Conservation (phyloP, 164 flowering plant species). For the Piper longum region DNA sequence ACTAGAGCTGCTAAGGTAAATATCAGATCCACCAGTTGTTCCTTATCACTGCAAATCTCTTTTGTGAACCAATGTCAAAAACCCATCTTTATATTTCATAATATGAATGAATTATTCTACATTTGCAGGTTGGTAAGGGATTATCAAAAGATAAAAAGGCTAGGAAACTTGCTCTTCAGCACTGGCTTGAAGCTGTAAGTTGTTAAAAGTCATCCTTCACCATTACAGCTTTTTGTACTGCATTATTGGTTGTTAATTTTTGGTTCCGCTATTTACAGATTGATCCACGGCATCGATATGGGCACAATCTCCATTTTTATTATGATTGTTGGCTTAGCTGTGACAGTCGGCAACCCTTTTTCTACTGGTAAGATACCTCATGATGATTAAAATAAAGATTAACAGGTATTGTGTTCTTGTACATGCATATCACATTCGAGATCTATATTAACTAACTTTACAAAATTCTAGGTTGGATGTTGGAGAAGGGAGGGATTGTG, state of each 20-base stretch:
- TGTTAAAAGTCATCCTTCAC: too few species aligned
- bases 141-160: constrained; percentile 82
- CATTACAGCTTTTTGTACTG: neutral
- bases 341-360: constrained; percentile 74
- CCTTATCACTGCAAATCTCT: neutral
- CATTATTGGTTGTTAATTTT: neutral
- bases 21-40: neutral
- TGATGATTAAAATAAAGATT: neutral
- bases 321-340: constrained; percentile 78
- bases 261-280: constrained; percentile 31
- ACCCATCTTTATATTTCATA: neutral
- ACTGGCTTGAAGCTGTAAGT: neutral
- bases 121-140: constrained; percentile 83
- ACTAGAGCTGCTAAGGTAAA: constrained; percentile 81
- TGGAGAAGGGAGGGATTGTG: constrained; percentile 81
- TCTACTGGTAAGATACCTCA: constrained; percentile 59
- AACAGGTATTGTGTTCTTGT: too few species aligned
- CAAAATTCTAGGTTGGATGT: constrained; percentile 59
- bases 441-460: neutral
- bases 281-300: constrained; percentile 96
- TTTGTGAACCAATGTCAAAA: neutral
- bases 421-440: too few species aligned
- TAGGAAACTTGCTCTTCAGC: constrained; percentile 58
- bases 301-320: constrained; percentile 86
- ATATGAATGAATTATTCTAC: neutral